Evolutionary conservation across 768 basidiomycete genomes (phyloP), one percentile per base, ranked within the genome.

Genomic region (Podaxis sp.): DNA sequence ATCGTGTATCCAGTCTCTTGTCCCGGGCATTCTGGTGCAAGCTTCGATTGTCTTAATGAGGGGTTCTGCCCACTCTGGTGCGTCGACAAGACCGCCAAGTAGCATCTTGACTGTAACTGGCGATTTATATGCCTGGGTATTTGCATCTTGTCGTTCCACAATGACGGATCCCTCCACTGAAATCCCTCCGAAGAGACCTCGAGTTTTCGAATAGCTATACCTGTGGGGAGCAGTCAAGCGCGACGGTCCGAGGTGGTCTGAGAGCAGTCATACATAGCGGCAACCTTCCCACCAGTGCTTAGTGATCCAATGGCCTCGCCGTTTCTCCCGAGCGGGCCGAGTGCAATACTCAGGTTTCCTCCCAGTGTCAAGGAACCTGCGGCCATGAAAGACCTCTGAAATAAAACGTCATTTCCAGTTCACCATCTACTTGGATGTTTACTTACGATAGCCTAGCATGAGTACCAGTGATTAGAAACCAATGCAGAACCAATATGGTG

Each of bases 281-380:
- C 93, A 4, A 97, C 78, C 70, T 88, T 92, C 52, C 96, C 96
- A 55, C 86, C 90, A 1, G 91, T 83, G 69, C 87, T 97, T 51
- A 99, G 66, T 0, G 93, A 80, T 17, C 94, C 95, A 64, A 77
- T 81, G 3, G 95, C 96, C 77, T 99, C 96, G n/a, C 92, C 93
- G 70, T 95, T 98, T 30, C 96, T 87, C 22, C 96, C 96, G 0
- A 99, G 78, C 9, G 96, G 96, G 2, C 96, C 96, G 0, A 97
- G 81, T 8, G 96, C 90, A 49, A 94, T 78, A 65, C 93, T 95
- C 75, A 96, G 78, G 70, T 95, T 96, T 13, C 95, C 95, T 19
- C 96, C 96, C 2, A 97, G 78, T 2, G 92, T 95, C 63, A 99
- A 72, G 6, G 89, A 92, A 7, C 97, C 96, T 15, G 95, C 90